Evolutionary conservation across 768 basidiomycete species (phyloP).

Genomic region (Hebeloma cylindrosporum): DNA sequence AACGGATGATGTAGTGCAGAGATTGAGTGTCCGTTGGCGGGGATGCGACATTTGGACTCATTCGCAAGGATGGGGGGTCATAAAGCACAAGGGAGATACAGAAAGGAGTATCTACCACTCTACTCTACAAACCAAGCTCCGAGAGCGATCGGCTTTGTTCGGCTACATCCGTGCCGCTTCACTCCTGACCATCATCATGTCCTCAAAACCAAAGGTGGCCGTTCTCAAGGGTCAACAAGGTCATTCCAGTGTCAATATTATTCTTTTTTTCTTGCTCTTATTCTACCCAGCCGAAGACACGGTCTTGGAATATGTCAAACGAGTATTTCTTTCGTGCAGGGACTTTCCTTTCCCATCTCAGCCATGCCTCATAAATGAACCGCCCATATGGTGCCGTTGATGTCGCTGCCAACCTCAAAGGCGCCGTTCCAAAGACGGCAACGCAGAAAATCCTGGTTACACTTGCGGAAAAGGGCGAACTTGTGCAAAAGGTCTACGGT

Average conservation of each 20-base stretch:
- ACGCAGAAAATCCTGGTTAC: constrained; percentile 81
- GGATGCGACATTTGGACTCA: constrained; percentile 59
- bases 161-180: constrained; percentile 9
- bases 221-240: constrained; percentile 79
- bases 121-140: too few species aligned
- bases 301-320: constrained; percentile 77
- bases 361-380: constrained; percentile 63
- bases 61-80: constrained; percentile 42
- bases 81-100: constrained; percentile 24
- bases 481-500: constrained; percentile 86
- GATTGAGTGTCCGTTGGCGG: constrained; percentile 52
- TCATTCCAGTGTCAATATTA: constrained; percentile 17
- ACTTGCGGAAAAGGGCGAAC: constrained; percentile 82
- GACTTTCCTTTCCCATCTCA: background rate
- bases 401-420: constrained; percentile 88
- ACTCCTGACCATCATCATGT: constrained; percentile 27
- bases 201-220: constrained; percentile 53
- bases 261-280: background rate
- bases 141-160: constrained; percentile 10
- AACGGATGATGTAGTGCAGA: constrained; percentile 66
- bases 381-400: constrained; percentile 94
- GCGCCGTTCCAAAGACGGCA: constrained; percentile 79
- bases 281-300: constrained; percentile 61
- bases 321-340: constrained; percentile 35
- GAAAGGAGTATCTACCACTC: too few species aligned